Evolutionary conservation across 169 alveolate genomes (phyloP).

Genomic region (Eimeria falciformis): DNA sequence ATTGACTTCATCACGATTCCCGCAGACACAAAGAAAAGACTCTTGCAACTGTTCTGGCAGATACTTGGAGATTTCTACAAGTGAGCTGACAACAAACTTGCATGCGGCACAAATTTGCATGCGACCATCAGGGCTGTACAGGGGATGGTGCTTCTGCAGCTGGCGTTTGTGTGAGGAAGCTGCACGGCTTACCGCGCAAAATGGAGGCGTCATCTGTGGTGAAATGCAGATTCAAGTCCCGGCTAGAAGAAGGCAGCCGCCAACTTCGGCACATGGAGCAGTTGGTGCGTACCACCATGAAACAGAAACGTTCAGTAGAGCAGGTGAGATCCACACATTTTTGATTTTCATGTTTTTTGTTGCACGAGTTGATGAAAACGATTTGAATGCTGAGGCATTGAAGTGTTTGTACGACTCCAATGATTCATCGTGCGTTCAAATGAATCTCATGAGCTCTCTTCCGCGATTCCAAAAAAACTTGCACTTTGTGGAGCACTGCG

Average conservation of each 20-base stretch:
- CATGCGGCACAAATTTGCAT: no score
- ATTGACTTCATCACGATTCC: no score
- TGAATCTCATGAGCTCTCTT: no score
- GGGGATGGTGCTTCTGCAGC: background rate
- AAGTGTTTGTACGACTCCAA: no score
- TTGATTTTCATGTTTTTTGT: background rate
- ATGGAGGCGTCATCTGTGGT: background rate
- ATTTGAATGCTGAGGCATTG: no score
- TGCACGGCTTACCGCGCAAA: background rate
- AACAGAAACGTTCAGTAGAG: background rate
- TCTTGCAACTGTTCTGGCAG: slow-evolving; percentile 49
- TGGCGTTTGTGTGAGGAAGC: background rate
- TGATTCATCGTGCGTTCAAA: no score
- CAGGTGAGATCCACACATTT: background rate
- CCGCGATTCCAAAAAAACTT: no score
- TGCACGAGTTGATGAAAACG: no score
- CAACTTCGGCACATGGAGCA: slow-evolving; percentile 18
- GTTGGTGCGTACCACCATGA: background rate
- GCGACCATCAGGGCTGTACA: no score
- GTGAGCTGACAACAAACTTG: no score
- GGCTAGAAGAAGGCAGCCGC: slow-evolving; percentile 11
- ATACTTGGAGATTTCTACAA: slow-evolving; percentile 57
- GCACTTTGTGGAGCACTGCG: no score
- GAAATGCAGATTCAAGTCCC: background rate
- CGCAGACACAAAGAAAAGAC: background rate